Evolutionary conservation across 495 filamentous ascomycete genomes (phyloP).

Genomic region (Hypoxylon lenormandii): DNA sequence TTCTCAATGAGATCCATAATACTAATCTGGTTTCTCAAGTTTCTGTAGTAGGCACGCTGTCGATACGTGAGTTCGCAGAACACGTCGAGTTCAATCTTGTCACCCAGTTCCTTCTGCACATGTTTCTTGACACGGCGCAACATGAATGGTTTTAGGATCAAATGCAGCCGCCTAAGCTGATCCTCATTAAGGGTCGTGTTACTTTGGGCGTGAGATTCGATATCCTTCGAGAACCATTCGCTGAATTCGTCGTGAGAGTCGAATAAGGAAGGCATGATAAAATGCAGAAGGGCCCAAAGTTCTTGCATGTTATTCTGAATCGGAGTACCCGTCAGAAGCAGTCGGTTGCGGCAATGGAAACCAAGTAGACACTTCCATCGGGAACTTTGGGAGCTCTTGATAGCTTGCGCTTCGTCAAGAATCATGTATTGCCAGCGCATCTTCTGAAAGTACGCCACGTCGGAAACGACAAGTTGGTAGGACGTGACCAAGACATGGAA

Average conservation of each 20-base stretch:
- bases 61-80: conserved; percentile 98
- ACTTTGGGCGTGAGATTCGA: conserved; percentile 96
- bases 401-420: conserved; percentile 96
- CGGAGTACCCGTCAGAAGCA: conserved; percentile 93
- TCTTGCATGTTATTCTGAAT: conserved; percentile 99
- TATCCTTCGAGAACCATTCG: conserved; percentile 99
- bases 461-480: conserved; percentile 95
- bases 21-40: conserved; percentile 93
- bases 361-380: conserved; percentile 95
- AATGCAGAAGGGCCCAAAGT: conserved; percentile 95
- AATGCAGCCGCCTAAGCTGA: conserved; percentile 93
- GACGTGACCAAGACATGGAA: conserved; percentile 98
- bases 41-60: conserved; percentile 92
- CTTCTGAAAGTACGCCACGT: conserved; percentile 97
- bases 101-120: conserved; percentile 96
- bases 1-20: conserved; percentile 99
- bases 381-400: conserved; percentile 96
- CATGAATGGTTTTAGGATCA: conserved; percentile 99
- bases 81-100: conserved; percentile 96
- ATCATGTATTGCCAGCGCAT: conserved; percentile 99
- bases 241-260: conserved; percentile 99
- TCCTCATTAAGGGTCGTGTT: conserved; percentile 99
- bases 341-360: conserved; percentile 94
- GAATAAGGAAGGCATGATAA: conserved; percentile 98
- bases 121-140: conserved; percentile 98